Evolutionary conservation across 2,329 filamentous ascomycete genomes (phyloP).

Genomic region (Pseudogymnoascus sp.): DNA sequence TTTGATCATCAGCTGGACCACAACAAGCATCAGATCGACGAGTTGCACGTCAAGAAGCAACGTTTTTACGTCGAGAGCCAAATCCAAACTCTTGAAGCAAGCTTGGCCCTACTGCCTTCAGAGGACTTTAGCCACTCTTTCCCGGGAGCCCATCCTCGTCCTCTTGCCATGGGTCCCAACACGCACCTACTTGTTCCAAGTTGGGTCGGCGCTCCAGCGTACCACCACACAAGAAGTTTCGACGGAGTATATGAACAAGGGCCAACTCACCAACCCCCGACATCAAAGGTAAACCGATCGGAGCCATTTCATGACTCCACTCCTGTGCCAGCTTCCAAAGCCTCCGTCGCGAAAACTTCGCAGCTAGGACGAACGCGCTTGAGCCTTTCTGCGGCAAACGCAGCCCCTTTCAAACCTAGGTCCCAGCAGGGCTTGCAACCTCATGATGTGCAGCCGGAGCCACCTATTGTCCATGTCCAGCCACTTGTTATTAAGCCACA

Average conservation of each 20-base stretch:
- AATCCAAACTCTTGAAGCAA: slow-evolving; percentile 19
- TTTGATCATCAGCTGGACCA: slow-evolving; percentile 51
- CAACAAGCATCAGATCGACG: slow-evolving; percentile 56
- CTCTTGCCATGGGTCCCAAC: not conserved
- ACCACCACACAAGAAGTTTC: not conserved
- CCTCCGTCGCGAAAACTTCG: not conserved
- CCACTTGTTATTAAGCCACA: not conserved
- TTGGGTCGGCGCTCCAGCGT: not conserved
- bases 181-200: not conserved
- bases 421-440: not conserved
- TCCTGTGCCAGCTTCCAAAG: not conserved
- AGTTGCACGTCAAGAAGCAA: slow-evolving; percentile 40
- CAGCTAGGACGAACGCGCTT: slow-evolving; percentile 20
- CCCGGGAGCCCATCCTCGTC: not conserved
- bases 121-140: not conserved
- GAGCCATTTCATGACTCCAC: slow-evolving; percentile 7
- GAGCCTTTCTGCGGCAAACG: slow-evolving; percentile 26
- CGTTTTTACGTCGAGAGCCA: slow-evolving; percentile 33
- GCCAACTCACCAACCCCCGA: not conserved
- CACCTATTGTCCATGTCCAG: not conserved
- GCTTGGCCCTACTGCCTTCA: slow-evolving; percentile 12
- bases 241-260: slow-evolving; percentile 2
- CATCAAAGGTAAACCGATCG: not conserved
- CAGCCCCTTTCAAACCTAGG: slow-evolving; percentile 27
- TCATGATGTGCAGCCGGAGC: not conserved